A percentile compares a stretch with the other conserved stretches of the same genome.
Evolutionary conservation across 2,329 filamentous ascomycete genomes (phyloP).

Genomic region (Periconia sp.): DNA sequence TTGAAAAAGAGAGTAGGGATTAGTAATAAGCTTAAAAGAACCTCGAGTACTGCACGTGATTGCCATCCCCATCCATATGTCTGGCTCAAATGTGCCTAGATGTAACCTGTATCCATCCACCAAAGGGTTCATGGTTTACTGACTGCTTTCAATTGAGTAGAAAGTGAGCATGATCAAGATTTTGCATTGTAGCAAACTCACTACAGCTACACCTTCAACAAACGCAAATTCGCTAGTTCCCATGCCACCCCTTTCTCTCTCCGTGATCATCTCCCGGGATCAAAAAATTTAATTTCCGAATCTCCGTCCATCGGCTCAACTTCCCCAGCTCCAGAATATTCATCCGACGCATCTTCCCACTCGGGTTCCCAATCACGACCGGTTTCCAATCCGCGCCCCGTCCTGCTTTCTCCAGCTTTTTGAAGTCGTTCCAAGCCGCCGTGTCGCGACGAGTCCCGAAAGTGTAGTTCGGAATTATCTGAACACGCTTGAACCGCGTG

Average conservation of each 20-base stretch:
- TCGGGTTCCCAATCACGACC: conserved; percentile 71
- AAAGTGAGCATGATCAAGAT: too few relatives aligned
- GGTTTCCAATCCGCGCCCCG: conserved; percentile 63
- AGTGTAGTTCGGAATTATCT: conserved; percentile 66
- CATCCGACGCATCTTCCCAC: conserved; percentile 68
- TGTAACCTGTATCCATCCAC: too few relatives aligned
- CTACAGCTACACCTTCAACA: too few relatives aligned
- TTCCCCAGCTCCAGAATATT: conserved; percentile 70
- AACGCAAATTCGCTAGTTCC: too few relatives aligned
- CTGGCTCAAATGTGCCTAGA: too few relatives aligned
- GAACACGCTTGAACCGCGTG: conserved; percentile 65
- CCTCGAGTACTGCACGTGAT: too few relatives aligned
- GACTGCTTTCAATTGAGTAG: too few relatives aligned
- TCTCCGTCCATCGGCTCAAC: conserved; percentile 73
- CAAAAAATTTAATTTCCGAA: conserved; percentile 54
- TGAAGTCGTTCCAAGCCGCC: conserved; percentile 33
- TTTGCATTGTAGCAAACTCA: too few relatives aligned
- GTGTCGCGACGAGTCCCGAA: conserved; percentile 43
- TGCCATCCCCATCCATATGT: too few relatives aligned
- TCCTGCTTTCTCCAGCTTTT: conserved; percentile 46
- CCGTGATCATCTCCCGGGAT: conserved; percentile 19
- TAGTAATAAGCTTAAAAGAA: too few relatives aligned
- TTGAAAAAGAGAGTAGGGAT: too few relatives aligned
- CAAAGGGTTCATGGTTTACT: too few relatives aligned
- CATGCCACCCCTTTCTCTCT: conserved; percentile 2